A percentile compares a stretch with the other conserved stretches of the same genome.
Conservation (phyloP, 2,329 filamentous ascomycete genomes). For the Fusarium sp. region DNA sequence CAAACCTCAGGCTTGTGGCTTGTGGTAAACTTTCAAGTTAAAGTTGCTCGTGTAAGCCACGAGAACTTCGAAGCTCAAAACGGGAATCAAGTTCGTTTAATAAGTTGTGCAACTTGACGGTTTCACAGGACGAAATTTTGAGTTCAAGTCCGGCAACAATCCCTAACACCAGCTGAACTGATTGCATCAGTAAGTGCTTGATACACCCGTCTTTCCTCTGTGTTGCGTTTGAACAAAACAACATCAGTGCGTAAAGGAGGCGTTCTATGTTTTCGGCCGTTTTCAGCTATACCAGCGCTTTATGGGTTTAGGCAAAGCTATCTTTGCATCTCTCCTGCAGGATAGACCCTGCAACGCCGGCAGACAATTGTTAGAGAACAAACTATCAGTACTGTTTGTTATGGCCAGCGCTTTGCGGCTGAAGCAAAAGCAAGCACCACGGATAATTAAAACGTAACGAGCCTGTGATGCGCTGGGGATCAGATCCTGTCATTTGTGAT, state of each 20-base stretch:
- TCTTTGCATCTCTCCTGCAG: neutral
- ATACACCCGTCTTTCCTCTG: neutral
- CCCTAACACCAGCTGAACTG: neutral
- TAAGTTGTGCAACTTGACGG: neutral
- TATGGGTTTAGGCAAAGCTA: neutral
- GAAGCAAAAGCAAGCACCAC: slow-evolving; percentile 8
- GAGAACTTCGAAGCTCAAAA: neutral
- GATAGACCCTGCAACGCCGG: neutral
- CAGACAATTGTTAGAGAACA: neutral
- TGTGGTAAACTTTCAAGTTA: neutral
- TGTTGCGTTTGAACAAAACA: neutral
- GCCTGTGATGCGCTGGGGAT: slow-evolving; percentile 10
- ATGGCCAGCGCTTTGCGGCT: neutral
- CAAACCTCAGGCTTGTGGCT: neutral
- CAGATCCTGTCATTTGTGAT: slow-evolving; percentile 30
- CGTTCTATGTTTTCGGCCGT: neutral
- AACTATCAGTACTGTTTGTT: neutral
- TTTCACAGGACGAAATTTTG: slow-evolving; percentile 10
- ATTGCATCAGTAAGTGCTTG: neutral
- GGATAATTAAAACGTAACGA: neutral
- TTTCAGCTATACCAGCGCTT: neutral
- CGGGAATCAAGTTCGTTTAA: slow-evolving; percentile 5
- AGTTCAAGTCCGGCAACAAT: neutral
- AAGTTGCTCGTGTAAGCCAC: neutral
- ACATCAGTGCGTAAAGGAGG: neutral